Evolutionary conservation across 2,329 filamentous ascomycete species (phyloP), one percentile per base, ranked within the genome.

Genomic region (Lachnellula cervina): DNA sequence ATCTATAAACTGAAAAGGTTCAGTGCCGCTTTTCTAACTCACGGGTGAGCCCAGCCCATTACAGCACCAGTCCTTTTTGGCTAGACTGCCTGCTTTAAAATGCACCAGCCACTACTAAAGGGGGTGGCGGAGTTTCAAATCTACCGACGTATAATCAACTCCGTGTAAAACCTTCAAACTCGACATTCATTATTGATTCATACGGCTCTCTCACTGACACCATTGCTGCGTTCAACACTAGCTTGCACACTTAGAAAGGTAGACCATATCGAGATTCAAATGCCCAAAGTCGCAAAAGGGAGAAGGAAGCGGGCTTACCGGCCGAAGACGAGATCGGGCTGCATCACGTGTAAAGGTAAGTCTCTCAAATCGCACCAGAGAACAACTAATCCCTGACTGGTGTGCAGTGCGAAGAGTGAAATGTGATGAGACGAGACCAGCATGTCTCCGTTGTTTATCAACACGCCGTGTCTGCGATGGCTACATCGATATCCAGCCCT

Each of bases 401-500:
- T 28, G 21, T 51, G 13, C 19, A 60, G 51, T 51, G 43, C 52
- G 55, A 28, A 46, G 55, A 49, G 46, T 58, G 13, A 58, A 58
- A 35, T 58, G 52, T 38, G 56, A 55, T n/a, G 56, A 58, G 17
- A 21, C 17, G 34, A 21, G 44, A 11, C 56, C 56, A n/a, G 38
- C 44, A n/a, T 58, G 56, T 45, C 21, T 49, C 2, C 49, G 28
- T 46, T 60, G 58, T 28, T 49, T 14, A 14, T 56, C 52, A 28
- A 45, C 55, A 21, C 14, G 50, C 19, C 55, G 73, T 17, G 69
- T 60, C 21, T 75, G 73, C 37, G 73, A 74, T 38, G 73, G 73
- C 46, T 75, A 74, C 54, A 66, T 70, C 53, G 46, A 42, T n/a
- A 44, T 49, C 52, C 47, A 52, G 43, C 40, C 34, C 13, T 21